Base-by-base conservation (phyloP, 169 alveolate species). In the Neospora caninum region DNA sequence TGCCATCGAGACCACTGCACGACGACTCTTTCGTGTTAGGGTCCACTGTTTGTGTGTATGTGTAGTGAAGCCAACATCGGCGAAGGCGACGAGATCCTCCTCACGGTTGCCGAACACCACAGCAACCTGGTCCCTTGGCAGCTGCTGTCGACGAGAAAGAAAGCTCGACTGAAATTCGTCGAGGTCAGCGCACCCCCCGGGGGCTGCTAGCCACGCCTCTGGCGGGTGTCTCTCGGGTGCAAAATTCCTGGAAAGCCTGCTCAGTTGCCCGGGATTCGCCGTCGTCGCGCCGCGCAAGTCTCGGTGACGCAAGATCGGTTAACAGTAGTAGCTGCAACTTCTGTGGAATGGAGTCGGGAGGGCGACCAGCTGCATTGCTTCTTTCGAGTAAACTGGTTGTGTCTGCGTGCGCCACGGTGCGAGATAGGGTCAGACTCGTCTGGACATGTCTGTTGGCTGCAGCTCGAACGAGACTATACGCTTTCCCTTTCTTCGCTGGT, bases 71-170 rank as follows among this genome's bases (percentile, higher is more conserved):
- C 78, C 45, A 42, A 43, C 80, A 22, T 93, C n/a, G 34, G 34
- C 53, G 92, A 82, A 42, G 95, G 91, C 38, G 88, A 42, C 78
- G 91, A 80, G 83, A 41, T 80, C 29, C 31, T 91, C 34, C 54
- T 86, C 34, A 34, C 91, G 67, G 94, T 88, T 36, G 94, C 94
- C 82, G 96, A 95, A 83, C 96, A 95, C 41, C 96, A 95, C 94
- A 82, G 93, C 88, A 95, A 95, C 95, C 83, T 95, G 39, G 96
- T 95, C 13, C 96, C 96, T 18, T 95, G 96, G 96, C 96, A 95
- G 94, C 70, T 25, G 29, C 95, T 95, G 42, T 94, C 96, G 43
- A 88, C 88, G 89, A 88, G 95, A 49, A 95, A 92, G 29, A 94
- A 94, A 29, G 96, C 95, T 0, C 53, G 36, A 29, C 86, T 95